These are phyloP conservation scores for Rhipidocladum racemiflorum DNA, from an alignment of 176 grass and related monocot genomes.

Conservation along the genomic window DNA sequence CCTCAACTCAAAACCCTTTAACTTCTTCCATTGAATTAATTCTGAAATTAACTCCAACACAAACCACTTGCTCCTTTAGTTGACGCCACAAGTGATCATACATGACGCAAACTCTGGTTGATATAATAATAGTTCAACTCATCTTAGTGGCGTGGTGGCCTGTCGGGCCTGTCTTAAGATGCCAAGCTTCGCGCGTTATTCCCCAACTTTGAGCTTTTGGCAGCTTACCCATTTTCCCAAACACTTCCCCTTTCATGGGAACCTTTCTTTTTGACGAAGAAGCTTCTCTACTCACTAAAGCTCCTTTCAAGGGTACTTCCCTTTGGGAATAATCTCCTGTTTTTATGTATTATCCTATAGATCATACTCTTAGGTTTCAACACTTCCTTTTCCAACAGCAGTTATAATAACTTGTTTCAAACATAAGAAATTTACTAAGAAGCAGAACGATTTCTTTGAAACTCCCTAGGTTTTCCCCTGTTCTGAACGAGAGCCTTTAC, in stretches of 20 bases:
- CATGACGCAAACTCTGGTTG: background rate
- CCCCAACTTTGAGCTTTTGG: background rate
- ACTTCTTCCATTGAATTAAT: too few relatives aligned
- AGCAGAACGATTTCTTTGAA: background rate
- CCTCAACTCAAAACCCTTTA: too few relatives aligned
- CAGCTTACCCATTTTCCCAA: background rate
- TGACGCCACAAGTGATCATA: background rate
- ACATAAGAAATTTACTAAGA: background rate
- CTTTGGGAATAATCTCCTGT: background rate
- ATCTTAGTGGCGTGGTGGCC: too few relatives aligned
- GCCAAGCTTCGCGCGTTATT: background rate
- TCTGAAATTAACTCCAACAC: too few relatives aligned
- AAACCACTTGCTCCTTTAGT: too few relatives aligned
- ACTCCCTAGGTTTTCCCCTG: background rate
- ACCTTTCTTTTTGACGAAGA: conserved; percentile 6
- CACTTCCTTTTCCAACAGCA: background rate
- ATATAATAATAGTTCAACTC: background rate
- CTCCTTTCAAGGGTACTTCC: background rate
- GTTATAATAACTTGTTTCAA: background rate
- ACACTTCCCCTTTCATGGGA: background rate
- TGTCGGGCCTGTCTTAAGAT: background rate
- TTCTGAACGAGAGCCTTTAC: background rate
- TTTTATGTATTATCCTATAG: background rate
- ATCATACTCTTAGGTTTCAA: background rate
- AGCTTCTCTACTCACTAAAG: background rate